Conservation (phyloP, 139 green algal genomes). For the Coccomyxa sp. region DNA sequence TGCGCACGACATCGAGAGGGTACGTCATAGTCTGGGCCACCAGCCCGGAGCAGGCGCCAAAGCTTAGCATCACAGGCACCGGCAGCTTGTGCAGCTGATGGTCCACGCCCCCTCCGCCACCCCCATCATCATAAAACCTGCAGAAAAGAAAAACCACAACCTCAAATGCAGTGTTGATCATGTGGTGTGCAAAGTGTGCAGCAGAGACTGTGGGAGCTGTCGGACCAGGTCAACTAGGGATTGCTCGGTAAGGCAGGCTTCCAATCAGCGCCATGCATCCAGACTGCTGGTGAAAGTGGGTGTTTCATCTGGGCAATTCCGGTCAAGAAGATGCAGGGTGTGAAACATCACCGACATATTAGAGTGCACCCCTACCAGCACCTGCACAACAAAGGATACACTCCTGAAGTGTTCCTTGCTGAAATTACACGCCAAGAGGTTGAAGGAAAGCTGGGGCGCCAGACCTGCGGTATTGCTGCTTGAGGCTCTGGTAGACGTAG, state of each 20-base stretch:
- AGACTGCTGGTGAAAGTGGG: no score
- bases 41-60: constrained; percentile 76
- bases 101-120: background rate
- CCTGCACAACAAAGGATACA: background rate
- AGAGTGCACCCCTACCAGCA: background rate
- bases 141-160: background rate
- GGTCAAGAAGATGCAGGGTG: background rate
- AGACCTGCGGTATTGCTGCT: constrained; percentile 34
- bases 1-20: constrained; percentile 84
- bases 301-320: no score
- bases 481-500: constrained; percentile 85
- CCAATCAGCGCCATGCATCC: no score
- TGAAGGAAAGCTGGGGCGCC: background rate
- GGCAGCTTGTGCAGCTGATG: constrained; percentile 41
- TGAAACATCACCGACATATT: background rate
- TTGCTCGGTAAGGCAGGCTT: no score
- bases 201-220: no score
- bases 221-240: background rate
- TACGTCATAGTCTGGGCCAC: constrained; percentile 83
- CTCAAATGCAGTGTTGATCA: background rate
- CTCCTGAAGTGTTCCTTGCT: background rate
- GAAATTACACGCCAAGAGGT: background rate
- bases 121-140: background rate
- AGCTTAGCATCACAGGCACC: constrained; percentile 67
- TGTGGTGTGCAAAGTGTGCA: background rate